Percentiles rank a stretch among this genome's conserved stretches.
Evolutionary conservation across 441 rosid species (phyloP).

Genomic region (Manihot esculenta): DNA sequence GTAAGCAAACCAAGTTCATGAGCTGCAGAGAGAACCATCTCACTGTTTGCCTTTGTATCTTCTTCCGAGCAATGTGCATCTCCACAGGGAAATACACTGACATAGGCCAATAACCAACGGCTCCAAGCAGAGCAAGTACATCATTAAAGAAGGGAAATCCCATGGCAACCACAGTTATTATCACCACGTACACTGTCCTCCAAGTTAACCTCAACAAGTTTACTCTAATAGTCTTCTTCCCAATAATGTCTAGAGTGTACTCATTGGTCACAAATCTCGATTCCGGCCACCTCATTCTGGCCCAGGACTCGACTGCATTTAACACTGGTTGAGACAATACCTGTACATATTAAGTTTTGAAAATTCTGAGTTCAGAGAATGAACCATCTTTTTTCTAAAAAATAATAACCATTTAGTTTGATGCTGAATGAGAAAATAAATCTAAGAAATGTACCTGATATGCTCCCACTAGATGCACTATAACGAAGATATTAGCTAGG

Average conservation of each 20-base stretch:
- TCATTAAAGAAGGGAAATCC: conserved; percentile 43
- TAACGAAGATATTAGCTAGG: conserved; percentile 31
- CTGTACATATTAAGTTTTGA: neutral
- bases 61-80: conserved; percentile 35
- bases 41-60: conserved; percentile 25
- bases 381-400: no score
- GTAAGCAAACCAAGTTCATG: conserved; percentile 27
- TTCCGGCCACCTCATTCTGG: conserved; percentile 27
- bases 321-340: conserved; percentile 36
- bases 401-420: no score
- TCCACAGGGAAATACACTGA: conserved; percentile 37
- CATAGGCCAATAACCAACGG: conserved; percentile 39
- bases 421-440: no score
- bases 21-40: conserved; percentile 30
- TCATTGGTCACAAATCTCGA: conserved; percentile 23
- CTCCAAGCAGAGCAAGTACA: conserved; percentile 38
- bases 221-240: conserved; percentile 9
- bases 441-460: conserved; percentile 19
- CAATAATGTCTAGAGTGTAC: conserved; percentile 11
- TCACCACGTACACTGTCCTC: conserved; percentile 32
- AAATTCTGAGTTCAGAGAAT: no score
- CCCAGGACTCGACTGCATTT: conserved; percentile 31
- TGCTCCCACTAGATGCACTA: conserved; percentile 41
- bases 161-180: conserved; percentile 33
- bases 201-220: conserved; percentile 32